A percentile compares a stretch with the other conserved stretches of the same genome.
These are phyloP conservation scores for Coccinonectria pachysandricola DNA, from an alignment of 2,329 filamentous ascomycete species.

Conservation along the genomic window DNA sequence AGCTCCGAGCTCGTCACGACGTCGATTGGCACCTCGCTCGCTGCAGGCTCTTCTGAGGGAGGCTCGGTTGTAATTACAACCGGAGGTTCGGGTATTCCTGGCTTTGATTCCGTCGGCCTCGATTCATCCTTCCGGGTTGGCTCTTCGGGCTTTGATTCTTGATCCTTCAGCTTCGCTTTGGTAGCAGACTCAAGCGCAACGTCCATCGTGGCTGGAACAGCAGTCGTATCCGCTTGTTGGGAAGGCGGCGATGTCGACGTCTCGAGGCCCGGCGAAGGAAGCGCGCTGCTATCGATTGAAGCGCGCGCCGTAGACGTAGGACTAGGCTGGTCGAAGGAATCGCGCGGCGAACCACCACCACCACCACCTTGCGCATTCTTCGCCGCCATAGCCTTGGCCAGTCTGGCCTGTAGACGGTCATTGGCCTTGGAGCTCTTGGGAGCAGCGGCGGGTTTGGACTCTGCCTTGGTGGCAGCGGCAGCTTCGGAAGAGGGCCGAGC, in stretches of 20 bases:
- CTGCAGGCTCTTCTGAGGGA: conserved; percentile 1
- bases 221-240: background rate
- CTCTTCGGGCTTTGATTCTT: background rate
- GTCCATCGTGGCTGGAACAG: background rate
- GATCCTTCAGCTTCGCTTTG: background rate
- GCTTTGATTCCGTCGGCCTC: conserved; percentile 3
- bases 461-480: background rate
- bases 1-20: background rate
- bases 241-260: conserved; percentile 5
- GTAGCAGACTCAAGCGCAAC: conserved; percentile 1
- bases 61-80: conserved; percentile 4
- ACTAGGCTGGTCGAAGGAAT: conserved; percentile 25
- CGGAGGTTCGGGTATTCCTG: conserved; percentile 2
- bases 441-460: background rate
- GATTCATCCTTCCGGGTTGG: background rate
- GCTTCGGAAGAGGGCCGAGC: no score
- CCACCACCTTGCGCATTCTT: conserved; percentile 35
- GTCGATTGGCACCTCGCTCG: conserved; percentile 2
- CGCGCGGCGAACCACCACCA: conserved; percentile 27
- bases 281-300: conserved; percentile 18
- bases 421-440: conserved; percentile 43
- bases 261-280: conserved; percentile 5
- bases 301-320: conserved; percentile 19
- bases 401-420: conserved; percentile 77
- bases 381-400: conserved; percentile 78